Conservation (phyloP, 2,329 filamentous ascomycete species). For the Coniella vitis region DNA sequence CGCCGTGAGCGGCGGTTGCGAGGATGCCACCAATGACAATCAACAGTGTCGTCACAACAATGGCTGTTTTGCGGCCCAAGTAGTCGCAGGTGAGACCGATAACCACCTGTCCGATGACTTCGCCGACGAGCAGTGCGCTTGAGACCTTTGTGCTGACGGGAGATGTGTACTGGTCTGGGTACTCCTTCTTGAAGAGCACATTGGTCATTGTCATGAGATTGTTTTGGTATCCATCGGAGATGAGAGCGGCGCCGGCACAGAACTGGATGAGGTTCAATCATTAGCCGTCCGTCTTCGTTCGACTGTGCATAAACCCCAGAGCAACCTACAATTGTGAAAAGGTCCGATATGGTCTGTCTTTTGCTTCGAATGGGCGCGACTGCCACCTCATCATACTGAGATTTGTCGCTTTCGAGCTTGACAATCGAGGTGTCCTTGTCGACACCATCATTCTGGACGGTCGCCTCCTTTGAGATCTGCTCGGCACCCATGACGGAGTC, state of each 20-base stretch:
- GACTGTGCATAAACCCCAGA: too few relatives aligned
- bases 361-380: neutral
- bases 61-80: conserved; percentile 14
- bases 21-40: conserved; percentile 40
- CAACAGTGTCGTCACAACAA: conserved; percentile 22
- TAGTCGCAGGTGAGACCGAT: conserved; percentile 42
- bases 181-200: neutral
- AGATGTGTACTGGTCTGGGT: conserved; percentile 25
- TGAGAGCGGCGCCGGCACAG: neutral
- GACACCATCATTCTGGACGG: neutral
- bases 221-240: neutral
- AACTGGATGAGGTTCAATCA: neutral
- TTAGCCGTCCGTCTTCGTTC: too few relatives aligned
- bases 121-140: conserved; percentile 40
- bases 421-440: neutral
- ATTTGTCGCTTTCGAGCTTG: neutral
- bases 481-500: neutral
- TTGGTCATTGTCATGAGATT: neutral
- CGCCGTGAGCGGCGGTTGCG: conserved; percentile 38
- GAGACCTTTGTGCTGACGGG: conserved; percentile 37
- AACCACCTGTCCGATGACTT: conserved; percentile 49
- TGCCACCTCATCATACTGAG: neutral
- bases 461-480: neutral
- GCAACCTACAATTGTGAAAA: neutral
- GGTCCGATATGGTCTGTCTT: neutral